These are phyloP conservation scores for Furcasterigmium sp. DNA, from an alignment of 2,329 filamentous ascomycete genomes.

Conservation along the genomic window DNA sequence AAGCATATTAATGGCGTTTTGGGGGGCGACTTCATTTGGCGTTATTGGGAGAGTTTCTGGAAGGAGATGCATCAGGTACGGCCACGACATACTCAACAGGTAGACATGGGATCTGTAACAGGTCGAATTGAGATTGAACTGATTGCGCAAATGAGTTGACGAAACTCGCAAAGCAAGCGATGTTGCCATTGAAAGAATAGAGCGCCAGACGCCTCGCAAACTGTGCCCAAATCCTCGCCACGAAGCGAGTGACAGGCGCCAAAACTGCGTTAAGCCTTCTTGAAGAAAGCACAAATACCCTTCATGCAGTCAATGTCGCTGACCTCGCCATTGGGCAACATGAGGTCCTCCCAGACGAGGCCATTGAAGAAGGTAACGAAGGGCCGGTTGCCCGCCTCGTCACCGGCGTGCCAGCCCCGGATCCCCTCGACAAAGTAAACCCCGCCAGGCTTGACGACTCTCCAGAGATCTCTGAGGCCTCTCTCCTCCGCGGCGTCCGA, in stretches of 20 bases:
- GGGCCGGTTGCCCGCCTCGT: constrained; percentile 14
- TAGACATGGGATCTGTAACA: too few species aligned
- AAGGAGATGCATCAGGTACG: not conserved
- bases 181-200: too few species aligned
- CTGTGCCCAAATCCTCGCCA: too few species aligned
- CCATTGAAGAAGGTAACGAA: constrained; percentile 20
- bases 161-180: too few species aligned
- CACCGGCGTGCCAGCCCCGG: constrained; percentile 19
- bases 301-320: constrained; percentile 21
- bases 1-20: too few species aligned
- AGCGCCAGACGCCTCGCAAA: too few species aligned
- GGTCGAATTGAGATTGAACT: too few species aligned
- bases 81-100: too few species aligned
- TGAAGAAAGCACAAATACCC: constrained; percentile 21
- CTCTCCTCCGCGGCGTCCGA: constrained; percentile 31
- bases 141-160: too few species aligned
- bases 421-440: constrained; percentile 29
- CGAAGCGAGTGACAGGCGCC: too few species aligned
- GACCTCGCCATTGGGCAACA: constrained; percentile 15
- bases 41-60: too few species aligned
- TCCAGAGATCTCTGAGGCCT: constrained; percentile 28
- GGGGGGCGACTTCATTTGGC: too few species aligned
- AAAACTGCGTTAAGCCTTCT: constrained; percentile 12
- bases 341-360: constrained; percentile 16
- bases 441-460: constrained; percentile 26